Conservation (phyloP, 192 early-diverging fungal genomes). For the Chytriomyces hyalinus region DNA sequence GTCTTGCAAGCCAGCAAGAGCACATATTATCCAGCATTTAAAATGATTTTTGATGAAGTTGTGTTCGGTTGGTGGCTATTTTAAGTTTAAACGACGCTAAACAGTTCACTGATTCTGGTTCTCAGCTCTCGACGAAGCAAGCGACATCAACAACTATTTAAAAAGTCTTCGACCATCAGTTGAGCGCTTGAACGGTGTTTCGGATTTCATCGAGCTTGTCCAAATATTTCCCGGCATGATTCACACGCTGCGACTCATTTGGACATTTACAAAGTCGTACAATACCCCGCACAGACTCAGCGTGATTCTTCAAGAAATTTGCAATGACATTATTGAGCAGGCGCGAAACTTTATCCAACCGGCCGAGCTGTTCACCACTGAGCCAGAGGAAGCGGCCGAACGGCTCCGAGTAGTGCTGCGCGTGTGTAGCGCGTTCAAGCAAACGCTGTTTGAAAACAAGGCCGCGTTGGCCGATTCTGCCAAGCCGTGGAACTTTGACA, state of each 20-base stretch:
- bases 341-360: constrained; percentile 64
- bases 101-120: background rate
- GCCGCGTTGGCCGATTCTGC: constrained; percentile 47
- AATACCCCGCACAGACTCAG: constrained; percentile 65
- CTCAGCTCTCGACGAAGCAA: constrained; percentile 67
- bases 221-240: constrained; percentile 64
- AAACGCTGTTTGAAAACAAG: constrained; percentile 57
- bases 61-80: constrained; percentile 52
- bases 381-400: constrained; percentile 69
- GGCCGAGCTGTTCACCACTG: constrained; percentile 60
- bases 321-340: constrained; percentile 72
- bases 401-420: constrained; percentile 53
- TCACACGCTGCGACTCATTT: constrained; percentile 61
- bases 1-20: constrained; percentile 62
- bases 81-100: background rate
- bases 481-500: constrained; percentile 67
- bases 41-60: constrained; percentile 69
- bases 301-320: constrained; percentile 65
- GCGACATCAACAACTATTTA: constrained; percentile 63
- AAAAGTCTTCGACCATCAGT: constrained; percentile 62
- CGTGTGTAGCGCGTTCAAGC: constrained; percentile 60
- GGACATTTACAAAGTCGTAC: constrained; percentile 63
- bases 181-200: constrained; percentile 50
- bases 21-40: constrained; percentile 74
- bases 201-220: constrained; percentile 62